Evolutionary conservation across 768 basidiomycete species (phyloP), one percentile per base, ranked within the genome.

Genomic region (Collybiopsis luxurians): DNA sequence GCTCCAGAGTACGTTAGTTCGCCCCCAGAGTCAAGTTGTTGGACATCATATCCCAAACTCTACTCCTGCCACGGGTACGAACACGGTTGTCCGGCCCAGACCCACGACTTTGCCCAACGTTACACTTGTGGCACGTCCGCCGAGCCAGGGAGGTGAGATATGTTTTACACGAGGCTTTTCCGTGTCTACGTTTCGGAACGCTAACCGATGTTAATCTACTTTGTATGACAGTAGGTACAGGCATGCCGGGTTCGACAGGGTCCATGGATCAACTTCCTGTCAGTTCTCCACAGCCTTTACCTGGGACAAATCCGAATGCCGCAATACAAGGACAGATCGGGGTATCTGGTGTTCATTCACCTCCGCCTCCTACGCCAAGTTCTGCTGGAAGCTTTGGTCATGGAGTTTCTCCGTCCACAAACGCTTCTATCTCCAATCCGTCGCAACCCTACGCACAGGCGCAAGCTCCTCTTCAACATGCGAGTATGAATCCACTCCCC

Each of bases 91-190:
- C 19, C 28, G 31, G 21, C 38, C 36, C 4, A 42, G 23, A 11
- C 52, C 52, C 21, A 53, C 52, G 26, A 10, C 38, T 15, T 15
- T 45, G 15, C 53, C 53, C 13, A 53, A 27, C 26, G 30, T 53
- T 19, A 44, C 53, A 17, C 53, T 53, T 10, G 28, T 53, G 26
- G 53, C 53, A 13, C 53, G 40, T 44, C 53, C 53, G 2, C 53
- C 53, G 17, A 51, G 28, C 28, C 46, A 48, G 28, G 12, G 9
- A 27, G 13, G 28, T 28, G 24, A 9, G 24, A 23, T 45, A 7
- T 38, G 17, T 38, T 17, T 38, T 38, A 38, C 3, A 21, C 6
- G 9, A 27, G 13, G 11, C 24, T 21, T 28, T 24, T 28, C 10
- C 10, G 13, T 31, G 4, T 4, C n/a, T 12, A 28, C 28, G 17